phyloP scores from a whole-genome alignment of 495 filamentous ascomycete genomes.

The Choiromyces venosus region DNA sequence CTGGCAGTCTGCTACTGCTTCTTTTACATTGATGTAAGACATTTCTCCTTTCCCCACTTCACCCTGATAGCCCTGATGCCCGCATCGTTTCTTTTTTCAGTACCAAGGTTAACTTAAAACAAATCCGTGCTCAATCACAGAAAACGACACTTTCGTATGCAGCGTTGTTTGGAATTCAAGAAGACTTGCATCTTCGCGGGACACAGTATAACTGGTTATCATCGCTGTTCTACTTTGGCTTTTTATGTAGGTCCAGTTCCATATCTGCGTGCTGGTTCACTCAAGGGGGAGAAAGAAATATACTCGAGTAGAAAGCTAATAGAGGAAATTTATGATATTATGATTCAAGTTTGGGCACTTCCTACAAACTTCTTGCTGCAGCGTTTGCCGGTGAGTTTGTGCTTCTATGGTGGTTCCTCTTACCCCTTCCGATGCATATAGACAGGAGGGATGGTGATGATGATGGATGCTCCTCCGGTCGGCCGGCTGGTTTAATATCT shows the following conservation, averaged over 20 bases:
- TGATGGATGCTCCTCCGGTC: background rate
- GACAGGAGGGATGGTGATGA: background rate
- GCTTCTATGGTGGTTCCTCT: background rate
- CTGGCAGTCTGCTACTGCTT: slow-evolving; percentile 57
- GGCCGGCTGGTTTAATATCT: background rate
- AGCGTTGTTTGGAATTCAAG: slow-evolving; percentile 54
- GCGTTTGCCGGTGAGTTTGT: slow-evolving; percentile 50
- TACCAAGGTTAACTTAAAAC: background rate
- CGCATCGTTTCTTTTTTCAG: background rate
- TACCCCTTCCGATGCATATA: background rate
- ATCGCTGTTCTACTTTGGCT: slow-evolving; percentile 61
- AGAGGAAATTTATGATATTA: background rate
- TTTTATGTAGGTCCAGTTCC: slow-evolving; percentile 38
- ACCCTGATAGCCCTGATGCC: background rate
- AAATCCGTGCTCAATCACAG: slow-evolving; percentile 11
- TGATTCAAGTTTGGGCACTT: slow-evolving; percentile 42
- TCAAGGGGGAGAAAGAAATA: background rate
- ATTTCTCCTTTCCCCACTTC: slow-evolving; percentile 11
- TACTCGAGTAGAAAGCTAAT: slow-evolving; percentile 4
- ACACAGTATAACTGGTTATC: slow-evolving; percentile 57
- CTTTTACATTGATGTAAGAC: slow-evolving; percentile 56
- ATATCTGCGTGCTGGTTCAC: background rate
- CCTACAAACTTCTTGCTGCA: slow-evolving; percentile 55
- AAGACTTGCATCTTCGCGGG: slow-evolving; percentile 50
- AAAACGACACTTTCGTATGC: slow-evolving; percentile 29